Evolutionary conservation across 345 rosid species (phyloP), one percentile per base, ranked within the genome.

Genomic region (Kandelia obovata): DNA sequence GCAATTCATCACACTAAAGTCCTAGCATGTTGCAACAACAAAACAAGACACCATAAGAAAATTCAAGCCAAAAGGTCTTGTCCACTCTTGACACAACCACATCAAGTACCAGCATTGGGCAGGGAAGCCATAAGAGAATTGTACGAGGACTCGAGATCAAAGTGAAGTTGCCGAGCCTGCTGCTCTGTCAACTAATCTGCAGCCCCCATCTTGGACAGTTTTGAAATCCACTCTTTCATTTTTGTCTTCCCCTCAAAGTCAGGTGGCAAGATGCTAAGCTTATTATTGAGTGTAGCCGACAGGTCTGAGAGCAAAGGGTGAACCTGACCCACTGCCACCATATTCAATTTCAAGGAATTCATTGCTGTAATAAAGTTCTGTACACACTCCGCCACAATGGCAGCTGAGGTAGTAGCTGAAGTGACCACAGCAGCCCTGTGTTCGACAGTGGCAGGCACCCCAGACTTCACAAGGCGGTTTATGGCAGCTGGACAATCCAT

Each of bases 51-150:
- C 39, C 13, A 49, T 47, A 13, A 5, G 7, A 60, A 28, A 60
- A 43, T 34, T 32, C 46, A 64, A 43, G 43, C 47, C 34, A 5
- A 61, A 60, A 37, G 70, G 57, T 4, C 51, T 58, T 53, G 47
- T 49, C 19, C 61, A 13, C 55, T 63, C 32, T 26, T 13, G 25
- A 43, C 6, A 39, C 17, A 43, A 43, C 49, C 17, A 43, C 57
- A 71, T 85, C 83, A 92, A 71, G 83, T 71, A 64, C 96, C 87
- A 26, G 92, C 84, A 65, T 71, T 90, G 43, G 99, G 98, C 86
- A 95, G 80, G 70, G 96, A 98, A 21, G 97, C 97, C 99, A 95
- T 90, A 62, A 95, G 92, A 7, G 99, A 95, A 77, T 92, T 95
- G 77, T 95, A 95, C 0, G 99, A 88, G 3, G 99, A 95, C 79